Conservation (phyloP, 352 stramenopile genomes). For the Globisporangium apiculatum region DNA sequence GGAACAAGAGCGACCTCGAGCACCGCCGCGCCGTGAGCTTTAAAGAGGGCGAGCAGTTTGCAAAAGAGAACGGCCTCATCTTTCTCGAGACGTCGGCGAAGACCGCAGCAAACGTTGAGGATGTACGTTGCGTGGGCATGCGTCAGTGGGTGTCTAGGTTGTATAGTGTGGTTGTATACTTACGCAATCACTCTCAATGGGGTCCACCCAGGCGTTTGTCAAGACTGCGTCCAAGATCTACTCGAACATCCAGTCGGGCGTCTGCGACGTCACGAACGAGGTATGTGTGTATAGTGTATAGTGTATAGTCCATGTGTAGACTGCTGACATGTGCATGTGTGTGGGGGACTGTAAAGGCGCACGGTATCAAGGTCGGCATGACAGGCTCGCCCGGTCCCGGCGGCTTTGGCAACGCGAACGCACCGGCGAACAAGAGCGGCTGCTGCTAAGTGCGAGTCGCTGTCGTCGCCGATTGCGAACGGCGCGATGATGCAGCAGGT, state of each 20-base stretch:
- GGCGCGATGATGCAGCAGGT: too few relatives aligned
- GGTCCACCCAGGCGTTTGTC: constrained; percentile 81
- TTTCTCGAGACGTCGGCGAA: constrained; percentile 99
- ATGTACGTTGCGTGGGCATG: constrained; percentile 56
- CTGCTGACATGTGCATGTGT: background rate
- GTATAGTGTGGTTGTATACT: background rate
- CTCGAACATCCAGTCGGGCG: constrained; percentile 91
- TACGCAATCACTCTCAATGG: too few relatives aligned
- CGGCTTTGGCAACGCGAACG: constrained; percentile 73
- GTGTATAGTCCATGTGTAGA: background rate
- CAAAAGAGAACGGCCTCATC: constrained; percentile 98
- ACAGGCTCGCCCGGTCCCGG: constrained; percentile 68
- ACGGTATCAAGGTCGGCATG: constrained; percentile 88
- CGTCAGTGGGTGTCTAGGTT: background rate
- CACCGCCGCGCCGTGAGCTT: constrained; percentile 93
- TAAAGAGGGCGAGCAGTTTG: constrained; percentile 98
- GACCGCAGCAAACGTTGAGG: constrained; percentile 98
- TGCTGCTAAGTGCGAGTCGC: constrained; percentile 53
- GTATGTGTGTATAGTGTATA: constrained; percentile 16
- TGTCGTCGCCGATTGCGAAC: too few relatives aligned
- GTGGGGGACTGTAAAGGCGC: constrained; percentile 31
- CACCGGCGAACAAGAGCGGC: constrained; percentile 52
- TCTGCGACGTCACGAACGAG: constrained; percentile 94
- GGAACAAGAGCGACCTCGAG: constrained; percentile 98
- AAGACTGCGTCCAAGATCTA: constrained; percentile 96